Evolutionary conservation across 768 basidiomycete species (phyloP).

Genomic region (Tulasnella sp.): DNA sequence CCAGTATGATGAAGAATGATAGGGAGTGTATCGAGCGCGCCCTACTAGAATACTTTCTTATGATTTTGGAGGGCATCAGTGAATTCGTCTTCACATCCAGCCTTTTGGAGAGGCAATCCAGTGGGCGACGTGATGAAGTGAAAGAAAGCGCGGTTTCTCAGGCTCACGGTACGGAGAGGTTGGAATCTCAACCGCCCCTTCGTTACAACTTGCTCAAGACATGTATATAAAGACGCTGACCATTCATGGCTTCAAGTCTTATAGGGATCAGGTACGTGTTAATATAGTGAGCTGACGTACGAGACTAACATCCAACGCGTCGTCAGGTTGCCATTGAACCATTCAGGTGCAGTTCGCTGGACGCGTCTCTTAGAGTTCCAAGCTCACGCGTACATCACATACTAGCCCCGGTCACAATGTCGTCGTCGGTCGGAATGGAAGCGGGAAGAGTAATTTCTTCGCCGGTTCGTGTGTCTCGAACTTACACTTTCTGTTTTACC

Average conservation of each 20-base stretch:
- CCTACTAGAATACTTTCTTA: no score
- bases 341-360: constrained; percentile 38
- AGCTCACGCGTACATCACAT: neutral
- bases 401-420: constrained; percentile 79
- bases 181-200: neutral
- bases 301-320: neutral
- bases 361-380: neutral
- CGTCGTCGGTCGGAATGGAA: constrained; percentile 94
- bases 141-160: neutral
- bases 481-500: neutral
- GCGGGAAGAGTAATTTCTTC: constrained; percentile 98
- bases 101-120: no score
- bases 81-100: neutral
- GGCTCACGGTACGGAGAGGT: neutral
- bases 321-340: constrained; percentile 58
- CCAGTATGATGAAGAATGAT: no score
- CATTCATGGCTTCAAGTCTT: constrained; percentile 98
- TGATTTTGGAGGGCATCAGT: neutral
- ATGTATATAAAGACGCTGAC: constrained; percentile 71
- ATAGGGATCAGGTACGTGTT: constrained; percentile 31
- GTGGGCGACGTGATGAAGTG: neutral
- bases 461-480: constrained; percentile 53
- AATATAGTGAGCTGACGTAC: neutral
- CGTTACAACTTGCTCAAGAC: neutral
- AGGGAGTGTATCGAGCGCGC: no score